These are phyloP conservation scores for Phytophthora podocarpi DNA, from an alignment of 352 stramenopile species.

Conservation along the genomic window DNA sequence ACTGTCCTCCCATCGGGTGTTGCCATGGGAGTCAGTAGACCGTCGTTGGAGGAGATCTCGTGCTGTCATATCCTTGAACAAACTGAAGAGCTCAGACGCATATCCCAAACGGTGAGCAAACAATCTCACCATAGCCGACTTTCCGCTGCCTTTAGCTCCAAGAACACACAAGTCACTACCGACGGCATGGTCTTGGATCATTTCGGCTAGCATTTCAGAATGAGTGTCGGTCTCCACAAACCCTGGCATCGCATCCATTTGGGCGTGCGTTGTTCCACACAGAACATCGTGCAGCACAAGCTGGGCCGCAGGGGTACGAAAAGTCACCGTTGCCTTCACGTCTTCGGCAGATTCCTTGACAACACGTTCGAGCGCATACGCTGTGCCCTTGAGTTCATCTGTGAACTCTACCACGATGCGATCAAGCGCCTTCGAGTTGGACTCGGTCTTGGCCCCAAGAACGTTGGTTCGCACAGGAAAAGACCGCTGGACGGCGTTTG, in stretches of 20 bases:
- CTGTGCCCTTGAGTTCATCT: slow-evolving; percentile 24
- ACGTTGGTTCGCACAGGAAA: slow-evolving; percentile 66
- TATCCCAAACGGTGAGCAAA: slow-evolving; percentile 84
- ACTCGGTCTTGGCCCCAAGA: slow-evolving; percentile 41
- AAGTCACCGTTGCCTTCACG: slow-evolving; percentile 27
- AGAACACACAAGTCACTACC: slow-evolving; percentile 83
- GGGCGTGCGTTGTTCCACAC: slow-evolving; percentile 45
- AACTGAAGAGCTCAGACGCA: slow-evolving; percentile 87
- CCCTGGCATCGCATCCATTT: slow-evolving; percentile 30
- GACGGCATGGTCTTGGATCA: slow-evolving; percentile 83
- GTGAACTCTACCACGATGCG: slow-evolving; percentile 63
- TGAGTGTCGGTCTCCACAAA: slow-evolving; percentile 74
- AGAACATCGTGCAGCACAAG: slow-evolving; percentile 38
- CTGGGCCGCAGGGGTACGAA: slow-evolving; percentile 8
- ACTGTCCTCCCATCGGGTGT: slow-evolving; percentile 93
- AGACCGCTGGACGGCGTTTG: slow-evolving; percentile 45
- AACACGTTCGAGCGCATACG: slow-evolving; percentile 47
- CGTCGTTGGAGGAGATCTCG: slow-evolving; percentile 92
- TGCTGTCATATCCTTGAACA: slow-evolving; percentile 95
- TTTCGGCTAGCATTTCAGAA: slow-evolving; percentile 51
- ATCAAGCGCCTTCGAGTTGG: slow-evolving; percentile 56
- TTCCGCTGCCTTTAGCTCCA: slow-evolving; percentile 84
- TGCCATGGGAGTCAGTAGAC: slow-evolving; percentile 83
- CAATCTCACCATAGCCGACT: slow-evolving; percentile 71
- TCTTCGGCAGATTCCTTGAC: slow-evolving; percentile 30